Base-by-base conservation (phyloP, 495 filamentous ascomycete species). In the Podospora sp. region DNA sequence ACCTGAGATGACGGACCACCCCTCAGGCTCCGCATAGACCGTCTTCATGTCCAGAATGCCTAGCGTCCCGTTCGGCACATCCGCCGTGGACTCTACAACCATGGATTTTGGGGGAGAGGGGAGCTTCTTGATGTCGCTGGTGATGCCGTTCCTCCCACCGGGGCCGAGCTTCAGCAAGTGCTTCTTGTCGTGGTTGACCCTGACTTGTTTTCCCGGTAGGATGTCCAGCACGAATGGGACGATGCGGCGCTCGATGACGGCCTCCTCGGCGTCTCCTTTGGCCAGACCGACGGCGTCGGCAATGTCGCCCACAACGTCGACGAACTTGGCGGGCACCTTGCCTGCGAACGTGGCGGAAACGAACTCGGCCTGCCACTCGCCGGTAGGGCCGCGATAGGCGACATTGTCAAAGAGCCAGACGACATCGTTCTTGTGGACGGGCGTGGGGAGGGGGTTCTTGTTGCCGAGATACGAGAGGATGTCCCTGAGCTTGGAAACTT, bases 371-470 rank as follows among this genome's bases (percentile, higher is more conserved):
- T 91, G 81, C 92, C 92, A 97, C 62, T 69, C 76, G 57, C 73
- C 75, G 22, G 70, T 80, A 22, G 68, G 72, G 46, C 74, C 73
- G 25, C 87, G 87, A 74, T 89, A 96, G 6, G 93, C 94, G 8
- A 92, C 92, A 71, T 95, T 97, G 80, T 97, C 93, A 49, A 97
- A 77, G 14, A 98, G 80, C 94, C 94, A 97, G 24, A 97, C 89
- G 11, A 83, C 85, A 68, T 97, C 87, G 58, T 79, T 68, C 2
- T 65, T 68, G 8, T 73, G 75, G 49, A 86, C 72, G 6, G 72
- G 66, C 22, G 75, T 73, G 2, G 78, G 77, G 1, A 81, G 65
- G 5, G 84, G 83, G 66, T 85, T 85, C 26, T 70, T 74, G 21
- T 68, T 58, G 36, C 82, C 80, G 26, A 85, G 70, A 51, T 83